Evolutionary conservation across 768 basidiomycete species (phyloP), one percentile per base, ranked within the genome.

Genomic region (Rhodotorula graminis): DNA sequence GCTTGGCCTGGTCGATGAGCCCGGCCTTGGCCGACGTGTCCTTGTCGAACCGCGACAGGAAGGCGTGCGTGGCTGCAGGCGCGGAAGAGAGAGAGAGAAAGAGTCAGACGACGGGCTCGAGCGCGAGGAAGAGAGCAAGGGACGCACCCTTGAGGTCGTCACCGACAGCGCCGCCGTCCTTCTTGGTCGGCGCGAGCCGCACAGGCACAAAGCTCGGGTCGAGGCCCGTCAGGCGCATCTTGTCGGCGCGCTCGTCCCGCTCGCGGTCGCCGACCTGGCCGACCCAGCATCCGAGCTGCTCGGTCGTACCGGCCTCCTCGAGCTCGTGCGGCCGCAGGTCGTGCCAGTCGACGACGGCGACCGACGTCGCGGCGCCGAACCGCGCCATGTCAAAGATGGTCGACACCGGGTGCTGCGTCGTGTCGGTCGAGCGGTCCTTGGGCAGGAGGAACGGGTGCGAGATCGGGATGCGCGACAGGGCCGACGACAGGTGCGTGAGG

Each of bases 251-350:
- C 29, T 64, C 65, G 10, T 56, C 52, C 15, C 63, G n/a, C 44
- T 71, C 70, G 27, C 23, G 25, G 15, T 40, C 52, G 23, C 52
- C 31, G 5, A 66, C 18, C 11, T 64, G 47, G 4, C 69, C 70
- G 7, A 61, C 64, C 74, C 74, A 75, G 61, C 74, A 75, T 1
- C 74, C 74, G 27, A 75, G 63, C 61, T 56, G 65, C 57, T 75
- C 74, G 9, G 58, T 62, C 53, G 64, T 61, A 21, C 65, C 70
- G 8, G 52, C 33, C 31, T 74, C 63, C 19, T 56, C 70, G 9
- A 31, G 52, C 6, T 69, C 70, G 49, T 68, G 66, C 16, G 74
- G 74, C 2, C 68, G 70, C 53, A 75, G 52, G 47, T 75, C 74
- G 40, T 66, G 60, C 74, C 74, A 75, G 60, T 75, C 74, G n/a